Evolutionary conservation across 371 early-diverging fungal species (phyloP), one percentile per base, ranked within the genome.

Genomic region (Sporodiniella umbellata): DNA sequence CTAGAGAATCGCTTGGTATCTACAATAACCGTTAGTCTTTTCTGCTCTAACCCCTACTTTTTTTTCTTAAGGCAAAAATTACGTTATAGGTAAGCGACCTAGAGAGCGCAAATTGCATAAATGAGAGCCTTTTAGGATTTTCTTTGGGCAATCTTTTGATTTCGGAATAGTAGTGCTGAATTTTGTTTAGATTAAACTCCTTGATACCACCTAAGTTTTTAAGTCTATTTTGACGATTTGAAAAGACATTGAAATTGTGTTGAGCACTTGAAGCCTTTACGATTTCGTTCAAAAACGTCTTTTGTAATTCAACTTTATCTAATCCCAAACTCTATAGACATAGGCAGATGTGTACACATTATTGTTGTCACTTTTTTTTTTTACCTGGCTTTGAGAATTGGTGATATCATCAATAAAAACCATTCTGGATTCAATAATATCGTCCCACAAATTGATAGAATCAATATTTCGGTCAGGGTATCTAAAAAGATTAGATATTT

Each of bases 381-480:
- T n/a, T n/a, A n/a, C n/a, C n/a, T n/a, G n/a, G n/a, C n/a, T n/a
- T n/a, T n/a, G n/a, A 37, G 18, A 17, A 1, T 14, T n/a, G n/a
- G 6, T 8, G 14, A 37, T 37, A 37, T 37, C 38, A 15, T 69
- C 58, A 23, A 78, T 42, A 55, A 70, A 71, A 7, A 62, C 42
- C 11, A 60, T 46, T 42, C 82, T 21, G 8, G 67, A 35, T 17
- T 57, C 44, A 10, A 71, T 37, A 12, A 82, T 52, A 30, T 78
- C 80, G 48, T 81, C 70, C 84, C 81, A 84, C 4, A 64, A 44
- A 15, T 73, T 73, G 52, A 81, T 72, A 3, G 64, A 43, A 46
- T 81, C 80, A 42, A 60, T 47, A 38, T 47, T 43, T 1, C 30
- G 15, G 45, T 70, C 73, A 7, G 77, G 77, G 39, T 64, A 70